Conservation (phyloP, 805 yeast genomes). For the Cyberlindnera mycetangii region DNA sequence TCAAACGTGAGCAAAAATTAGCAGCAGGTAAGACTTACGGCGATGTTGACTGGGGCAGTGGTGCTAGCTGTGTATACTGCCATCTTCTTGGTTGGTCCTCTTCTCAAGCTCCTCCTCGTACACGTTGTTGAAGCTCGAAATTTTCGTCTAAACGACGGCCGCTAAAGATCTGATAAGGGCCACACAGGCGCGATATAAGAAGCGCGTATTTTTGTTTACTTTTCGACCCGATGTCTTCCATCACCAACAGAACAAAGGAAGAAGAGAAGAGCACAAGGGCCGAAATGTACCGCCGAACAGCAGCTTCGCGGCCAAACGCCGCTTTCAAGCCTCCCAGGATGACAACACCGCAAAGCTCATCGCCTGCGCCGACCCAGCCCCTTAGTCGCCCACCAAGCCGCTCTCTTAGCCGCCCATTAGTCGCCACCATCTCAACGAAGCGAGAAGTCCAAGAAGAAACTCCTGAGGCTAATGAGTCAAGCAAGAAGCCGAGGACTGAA, state of each 20-base stretch:
- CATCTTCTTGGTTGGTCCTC: slow-evolving; percentile 34
- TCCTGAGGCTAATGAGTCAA: background rate
- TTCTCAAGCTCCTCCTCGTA: background rate
- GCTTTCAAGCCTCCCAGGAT: slow-evolving; percentile 21
- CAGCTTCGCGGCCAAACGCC: slow-evolving; percentile 6
- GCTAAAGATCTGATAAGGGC: background rate
- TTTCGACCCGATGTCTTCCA: background rate
- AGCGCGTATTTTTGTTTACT: slow-evolving; percentile 8
- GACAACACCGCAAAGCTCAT: slow-evolving; percentile 6
- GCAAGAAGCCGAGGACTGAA: slow-evolving; percentile 1
- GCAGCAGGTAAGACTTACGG: slow-evolving; percentile 66
- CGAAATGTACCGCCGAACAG: slow-evolving; percentile 13
- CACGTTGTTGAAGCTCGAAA: background rate
- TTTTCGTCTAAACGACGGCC: slow-evolving; percentile 6
- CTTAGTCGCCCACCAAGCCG: too few relatives aligned
- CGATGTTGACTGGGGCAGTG: slow-evolving; percentile 97
- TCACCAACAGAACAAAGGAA: background rate
- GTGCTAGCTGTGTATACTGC: slow-evolving; percentile 68
- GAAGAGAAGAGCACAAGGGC: background rate
- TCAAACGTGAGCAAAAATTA: background rate
- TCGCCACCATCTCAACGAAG: background rate
- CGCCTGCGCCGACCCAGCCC: background rate
- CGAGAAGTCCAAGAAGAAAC: too few relatives aligned
- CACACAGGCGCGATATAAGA: background rate
- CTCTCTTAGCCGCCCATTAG: slow-evolving; percentile 1